These are phyloP conservation scores for Zopfochytrium polystomum DNA, from an alignment of 371 early-diverging fungal genomes.

Conservation along the genomic window DNA sequence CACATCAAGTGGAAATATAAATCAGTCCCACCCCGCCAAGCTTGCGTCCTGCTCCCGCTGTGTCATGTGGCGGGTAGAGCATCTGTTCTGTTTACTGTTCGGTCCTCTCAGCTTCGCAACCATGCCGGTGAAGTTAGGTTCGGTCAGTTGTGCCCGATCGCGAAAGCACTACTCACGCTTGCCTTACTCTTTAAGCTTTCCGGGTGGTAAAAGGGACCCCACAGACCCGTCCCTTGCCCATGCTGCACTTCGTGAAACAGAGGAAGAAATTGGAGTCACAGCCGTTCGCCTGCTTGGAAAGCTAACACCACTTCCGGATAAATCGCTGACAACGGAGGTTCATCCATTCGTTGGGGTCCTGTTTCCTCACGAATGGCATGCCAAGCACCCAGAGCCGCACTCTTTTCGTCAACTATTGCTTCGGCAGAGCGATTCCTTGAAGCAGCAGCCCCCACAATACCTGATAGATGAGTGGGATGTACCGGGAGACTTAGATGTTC, in stretches of 20 bases:
- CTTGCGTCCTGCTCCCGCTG: conserved; percentile 52
- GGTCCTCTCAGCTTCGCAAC: conserved; percentile 62
- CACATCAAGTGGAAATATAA: too few relatives aligned
- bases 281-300: conserved; percentile 65
- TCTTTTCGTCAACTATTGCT: not conserved
- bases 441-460: conserved; percentile 1
- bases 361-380: conserved; percentile 2
- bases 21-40: conserved; percentile 14
- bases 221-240: conserved; percentile 17
- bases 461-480: conserved; percentile 55
- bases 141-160: not conserved
- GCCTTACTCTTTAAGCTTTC: too few relatives aligned
- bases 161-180: conserved; percentile 6
- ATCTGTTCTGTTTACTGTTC: conserved; percentile 77
- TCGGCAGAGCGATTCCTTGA: not conserved
- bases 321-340: conserved; percentile 51
- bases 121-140: conserved; percentile 81
- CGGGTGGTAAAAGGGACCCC: conserved; percentile 32
- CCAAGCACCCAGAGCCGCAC: not conserved
- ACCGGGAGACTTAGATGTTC: conserved; percentile 56
- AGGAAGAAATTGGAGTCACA: conserved; percentile 75
- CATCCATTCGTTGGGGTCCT: conserved; percentile 66
- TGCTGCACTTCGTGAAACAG: conserved; percentile 80
- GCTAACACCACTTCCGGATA: conserved; percentile 45
- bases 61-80: conserved; percentile 63